Conservation (phyloP, 345 rosid genomes). For the Eucalyptus microcorys region DNA sequence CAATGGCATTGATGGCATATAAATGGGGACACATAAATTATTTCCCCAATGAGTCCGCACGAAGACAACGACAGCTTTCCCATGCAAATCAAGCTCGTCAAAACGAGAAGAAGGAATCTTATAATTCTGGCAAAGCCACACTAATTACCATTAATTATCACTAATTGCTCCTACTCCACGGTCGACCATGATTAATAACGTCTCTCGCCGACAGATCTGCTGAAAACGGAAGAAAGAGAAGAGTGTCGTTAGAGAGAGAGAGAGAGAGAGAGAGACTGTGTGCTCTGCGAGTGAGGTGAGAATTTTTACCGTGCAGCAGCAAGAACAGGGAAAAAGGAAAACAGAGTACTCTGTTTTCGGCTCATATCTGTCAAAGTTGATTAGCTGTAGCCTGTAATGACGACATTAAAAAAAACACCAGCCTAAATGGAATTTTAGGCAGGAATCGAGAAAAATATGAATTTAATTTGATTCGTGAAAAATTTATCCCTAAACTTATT, state of each 20-base stretch:
- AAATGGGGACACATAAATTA: slow-evolving; percentile 23
- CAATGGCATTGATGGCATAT: slow-evolving; percentile 51
- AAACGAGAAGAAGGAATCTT: neutral
- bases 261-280: neutral
- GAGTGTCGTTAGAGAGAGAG: neutral
- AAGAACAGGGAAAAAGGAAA: neutral
- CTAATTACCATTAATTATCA: neutral
- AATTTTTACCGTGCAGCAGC: neutral
- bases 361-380: neutral
- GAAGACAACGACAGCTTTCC: slow-evolving; percentile 18
- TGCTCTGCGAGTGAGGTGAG: neutral
- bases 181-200: slow-evolving; percentile 25
- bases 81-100: neutral
- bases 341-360: neutral
- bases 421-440: neutral
- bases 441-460: neutral
- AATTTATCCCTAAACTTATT: neutral
- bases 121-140: neutral
- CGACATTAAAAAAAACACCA: neutral
- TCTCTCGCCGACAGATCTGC: slow-evolving; percentile 66
- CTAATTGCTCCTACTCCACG: slow-evolving; percentile 3
- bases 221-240: slow-evolving; percentile 11
- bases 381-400: neutral
- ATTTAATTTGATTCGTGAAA: fast-evolving
- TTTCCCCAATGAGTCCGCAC: neutral